A percentile compares a stretch with the other conserved stretches of the same genome.
These are phyloP conservation scores for Cyberlindnera xishuangbannaensis DNA, from an alignment of 805 yeast genomes.

Conservation along the genomic window DNA sequence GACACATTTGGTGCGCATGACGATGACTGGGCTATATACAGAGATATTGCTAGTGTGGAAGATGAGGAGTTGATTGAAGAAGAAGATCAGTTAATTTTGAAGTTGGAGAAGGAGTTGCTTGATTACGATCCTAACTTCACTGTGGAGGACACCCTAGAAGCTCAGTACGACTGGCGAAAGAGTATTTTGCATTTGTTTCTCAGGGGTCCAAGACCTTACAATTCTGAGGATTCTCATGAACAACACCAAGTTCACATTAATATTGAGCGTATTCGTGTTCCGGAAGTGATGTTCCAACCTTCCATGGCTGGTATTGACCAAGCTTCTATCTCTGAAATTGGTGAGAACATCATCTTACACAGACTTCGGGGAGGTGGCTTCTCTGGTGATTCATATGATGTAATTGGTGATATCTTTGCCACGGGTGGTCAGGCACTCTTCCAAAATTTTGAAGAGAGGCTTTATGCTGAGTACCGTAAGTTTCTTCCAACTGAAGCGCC, in stretches of 20 bases:
- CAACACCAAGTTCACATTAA: conserved; percentile 88
- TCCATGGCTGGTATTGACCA: conserved; percentile 92
- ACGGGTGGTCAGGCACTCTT: conserved; percentile 82
- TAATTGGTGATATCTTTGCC: conserved; percentile 62
- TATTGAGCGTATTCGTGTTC: conserved; percentile 85
- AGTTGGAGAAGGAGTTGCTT: conserved; percentile 68
- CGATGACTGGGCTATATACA: conserved; percentile 90
- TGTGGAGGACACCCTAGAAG: conserved; percentile 76
- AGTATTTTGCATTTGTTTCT: conserved; percentile 76
- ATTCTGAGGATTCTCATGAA: conserved; percentile 76
- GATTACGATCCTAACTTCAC: conserved; percentile 83
- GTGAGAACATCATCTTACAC: conserved; percentile 57
- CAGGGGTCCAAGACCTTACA: conserved; percentile 85
- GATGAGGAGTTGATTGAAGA: conserved; percentile 80
- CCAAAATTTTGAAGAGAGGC: conserved; percentile 59
- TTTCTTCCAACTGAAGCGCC: conserved; percentile 66
- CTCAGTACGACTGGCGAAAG: conserved; percentile 79
- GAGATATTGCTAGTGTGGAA: conserved; percentile 70
- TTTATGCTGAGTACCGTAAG: conserved; percentile 61
- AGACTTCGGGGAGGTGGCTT: conserved; percentile 53
- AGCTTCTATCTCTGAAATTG: conserved; percentile 83
- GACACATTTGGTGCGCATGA: conserved; percentile 95
- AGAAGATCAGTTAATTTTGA: conserved; percentile 52
- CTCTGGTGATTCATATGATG: conserved; percentile 46
- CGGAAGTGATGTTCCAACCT: conserved; percentile 91